Conservation (phyloP, 345 rosid species). For the Melaleuca quinquenervia region DNA sequence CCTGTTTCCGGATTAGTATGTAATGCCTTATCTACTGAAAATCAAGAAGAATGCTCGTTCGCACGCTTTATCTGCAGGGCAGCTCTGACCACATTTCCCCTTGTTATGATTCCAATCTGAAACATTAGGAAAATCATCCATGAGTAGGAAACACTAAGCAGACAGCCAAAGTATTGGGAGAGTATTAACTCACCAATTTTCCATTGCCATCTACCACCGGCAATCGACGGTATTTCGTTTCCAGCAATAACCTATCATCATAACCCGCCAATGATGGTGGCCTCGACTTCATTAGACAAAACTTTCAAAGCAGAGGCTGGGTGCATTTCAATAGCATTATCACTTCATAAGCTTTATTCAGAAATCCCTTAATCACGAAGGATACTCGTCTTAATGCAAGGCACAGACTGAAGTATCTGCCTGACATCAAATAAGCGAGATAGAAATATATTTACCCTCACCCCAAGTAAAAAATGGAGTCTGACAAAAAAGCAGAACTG, state of each 20-base stretch:
- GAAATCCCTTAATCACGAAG: background rate
- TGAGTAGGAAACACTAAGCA: background rate
- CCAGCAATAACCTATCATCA: slow-evolving; percentile 60
- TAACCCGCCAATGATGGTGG: background rate
- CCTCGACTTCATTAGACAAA: background rate
- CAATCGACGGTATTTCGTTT: slow-evolving; percentile 77
- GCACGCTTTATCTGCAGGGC: slow-evolving; percentile 55
- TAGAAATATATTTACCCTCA: background rate
- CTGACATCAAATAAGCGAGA: background rate
- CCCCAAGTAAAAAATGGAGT: background rate
- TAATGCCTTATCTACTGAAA: background rate
- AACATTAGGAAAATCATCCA: background rate
- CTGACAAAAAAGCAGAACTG: background rate
- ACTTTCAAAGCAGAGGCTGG: background rate
- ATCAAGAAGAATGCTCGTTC: background rate
- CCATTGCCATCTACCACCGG: slow-evolving; percentile 76
- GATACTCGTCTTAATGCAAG: background rate
- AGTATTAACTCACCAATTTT: slow-evolving; percentile 46
- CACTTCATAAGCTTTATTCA: background rate
- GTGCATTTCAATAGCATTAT: background rate
- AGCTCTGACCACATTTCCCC: slow-evolving; percentile 71
- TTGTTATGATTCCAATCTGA: slow-evolving; percentile 75
- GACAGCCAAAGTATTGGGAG: background rate
- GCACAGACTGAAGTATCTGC: background rate
- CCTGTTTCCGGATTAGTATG: background rate